phyloP scores from a whole-genome alignment of 768 basidiomycete genomes.

The Rhodotorula babjevae region DNA sequence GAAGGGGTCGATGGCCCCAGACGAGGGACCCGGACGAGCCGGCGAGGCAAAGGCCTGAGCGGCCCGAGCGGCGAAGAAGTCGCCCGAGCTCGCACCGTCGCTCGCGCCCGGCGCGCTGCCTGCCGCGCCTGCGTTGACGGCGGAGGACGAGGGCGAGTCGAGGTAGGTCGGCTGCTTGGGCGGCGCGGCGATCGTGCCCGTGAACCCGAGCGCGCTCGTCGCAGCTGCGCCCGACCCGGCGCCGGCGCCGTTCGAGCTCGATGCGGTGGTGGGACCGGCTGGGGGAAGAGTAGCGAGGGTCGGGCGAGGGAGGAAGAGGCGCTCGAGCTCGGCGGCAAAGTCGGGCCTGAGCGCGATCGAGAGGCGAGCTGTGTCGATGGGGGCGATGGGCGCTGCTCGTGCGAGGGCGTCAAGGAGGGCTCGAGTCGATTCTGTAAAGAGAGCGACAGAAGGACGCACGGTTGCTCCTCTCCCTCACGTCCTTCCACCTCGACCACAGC shows the following conservation, averaged over 20 bases:
- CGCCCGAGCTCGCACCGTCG: not conserved
- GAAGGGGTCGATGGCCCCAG: not conserved
- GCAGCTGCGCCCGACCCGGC: not conserved
- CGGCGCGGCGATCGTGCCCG: slow-evolving; percentile 13
- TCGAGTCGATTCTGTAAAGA: too few species aligned
- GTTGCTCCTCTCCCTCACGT: slow-evolving; percentile 18
- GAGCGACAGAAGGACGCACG: not conserved
- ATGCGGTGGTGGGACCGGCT: not conserved
- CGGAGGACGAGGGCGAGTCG: slow-evolving; percentile 1
- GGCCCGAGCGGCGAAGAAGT: not conserved
- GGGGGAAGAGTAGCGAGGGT: not conserved
- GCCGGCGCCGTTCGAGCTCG: not conserved
- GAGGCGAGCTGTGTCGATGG: slow-evolving; percentile 13
- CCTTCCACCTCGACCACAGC: slow-evolving; percentile 26
- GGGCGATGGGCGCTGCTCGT: slow-evolving; percentile 27
- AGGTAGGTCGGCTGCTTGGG: slow-evolving; percentile 10
- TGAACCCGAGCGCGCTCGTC: slow-evolving; percentile 8
- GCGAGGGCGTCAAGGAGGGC: too few species aligned
- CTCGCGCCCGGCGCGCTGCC: not conserved
- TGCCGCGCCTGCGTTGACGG: too few species aligned
- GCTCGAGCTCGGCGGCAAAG: slow-evolving; percentile 16
- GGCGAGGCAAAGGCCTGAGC: not conserved
- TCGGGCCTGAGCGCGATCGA: slow-evolving; percentile 19
- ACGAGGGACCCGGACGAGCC: not conserved
- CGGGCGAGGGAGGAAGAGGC: slow-evolving; percentile 12